These are phyloP conservation scores for Grosmannia serpens DNA, from an alignment of 2,329 filamentous ascomycete genomes.

Conservation along the genomic window DNA sequence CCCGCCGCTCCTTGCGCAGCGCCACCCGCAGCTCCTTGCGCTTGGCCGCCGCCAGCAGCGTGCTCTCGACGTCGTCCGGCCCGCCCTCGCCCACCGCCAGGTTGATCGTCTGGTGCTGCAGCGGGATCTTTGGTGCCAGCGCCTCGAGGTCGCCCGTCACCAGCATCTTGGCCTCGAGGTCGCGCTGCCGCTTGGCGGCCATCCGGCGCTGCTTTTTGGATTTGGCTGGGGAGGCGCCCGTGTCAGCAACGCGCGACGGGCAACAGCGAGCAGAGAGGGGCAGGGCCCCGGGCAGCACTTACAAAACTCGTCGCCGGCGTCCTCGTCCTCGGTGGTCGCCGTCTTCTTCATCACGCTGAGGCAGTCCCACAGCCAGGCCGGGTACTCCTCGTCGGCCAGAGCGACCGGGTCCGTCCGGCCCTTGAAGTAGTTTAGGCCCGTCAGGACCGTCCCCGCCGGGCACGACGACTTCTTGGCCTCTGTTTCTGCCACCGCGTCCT, in stretches of 20 bases:
- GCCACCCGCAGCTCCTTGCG: slow-evolving; percentile 55
- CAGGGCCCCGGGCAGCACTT: slow-evolving; percentile 12
- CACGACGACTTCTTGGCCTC: slow-evolving; percentile 11
- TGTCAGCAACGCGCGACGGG: not conserved
- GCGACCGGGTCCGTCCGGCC: slow-evolving; percentile 62
- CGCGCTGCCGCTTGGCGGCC: slow-evolving; percentile 53
- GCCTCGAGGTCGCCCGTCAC: slow-evolving; percentile 55
- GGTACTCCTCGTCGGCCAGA: slow-evolving; percentile 63
- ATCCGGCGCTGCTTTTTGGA: slow-evolving; percentile 69
- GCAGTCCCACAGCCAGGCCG: slow-evolving; percentile 67
- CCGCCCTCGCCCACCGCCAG: slow-evolving; percentile 41
- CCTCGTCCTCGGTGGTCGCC: slow-evolving; percentile 32
- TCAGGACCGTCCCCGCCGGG: slow-evolving; percentile 49
- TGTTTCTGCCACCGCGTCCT: slow-evolving; percentile 11
- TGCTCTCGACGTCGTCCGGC: slow-evolving; percentile 24
- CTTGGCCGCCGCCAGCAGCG: slow-evolving; percentile 34
- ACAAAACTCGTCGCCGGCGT: slow-evolving; percentile 70
- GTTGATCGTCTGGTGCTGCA: slow-evolving; percentile 71
- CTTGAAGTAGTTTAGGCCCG: slow-evolving; percentile 69
- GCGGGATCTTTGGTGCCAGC: slow-evolving; percentile 56
- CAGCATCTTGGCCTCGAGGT: slow-evolving; percentile 45
- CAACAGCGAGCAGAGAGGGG: not conserved
- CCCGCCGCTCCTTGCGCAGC: slow-evolving; percentile 64
- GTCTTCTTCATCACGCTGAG: slow-evolving; percentile 50
- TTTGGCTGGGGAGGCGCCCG: slow-evolving; percentile 45